Base-by-base conservation (phyloP, 2,329 filamentous ascomycete genomes). In the Amauroascus niger region DNA sequence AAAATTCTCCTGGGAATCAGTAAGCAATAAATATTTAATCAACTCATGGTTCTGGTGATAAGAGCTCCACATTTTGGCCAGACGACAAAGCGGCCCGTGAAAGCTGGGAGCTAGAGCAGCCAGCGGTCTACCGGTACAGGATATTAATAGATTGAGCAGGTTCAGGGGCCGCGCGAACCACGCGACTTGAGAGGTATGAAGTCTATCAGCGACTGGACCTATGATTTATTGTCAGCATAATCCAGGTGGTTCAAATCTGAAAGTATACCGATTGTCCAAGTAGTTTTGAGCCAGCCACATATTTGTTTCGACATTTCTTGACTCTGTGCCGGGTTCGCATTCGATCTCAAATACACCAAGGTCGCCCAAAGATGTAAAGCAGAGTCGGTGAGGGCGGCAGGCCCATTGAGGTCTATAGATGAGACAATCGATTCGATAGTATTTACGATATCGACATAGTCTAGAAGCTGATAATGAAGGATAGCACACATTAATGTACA, bases 321-420 rank as follows among this genome's bases (percentile, higher is more conserved):
- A 59, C 80, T 86, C 33, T 80, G 79, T 55, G 80, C 83, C 1
- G 87, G 85, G 43, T 85, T 81, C 61, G 84, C 79, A 26, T 79
- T 76, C 59, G 85, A 82, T 50, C 82, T 80, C 39, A 82, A 72
- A 53, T 82, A 78, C 33, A 93, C 74, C 40, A 94, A 68, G 52
- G 79, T 79, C 14, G 79, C 74, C 80, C 95, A 87, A 39, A 98
- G 68, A 1, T 77, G 74, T 16, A 91, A 73, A 2, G 87, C 86
- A 1, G 88, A 82, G 65, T 97, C 93, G n/a, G 84, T 84, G 16
- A 95, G 72, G 18, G 82, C 67, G 1, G 82, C 81, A 6, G 93
- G 91, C 0, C 90, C 90, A 64, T 84, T 91, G 33, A 91, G 76
- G 62, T 94, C 90, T 44, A 88, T 82, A 20, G 84, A 84, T 4